Conservation (phyloP, 257 asterid genomes). For the Vinca minor region DNA sequence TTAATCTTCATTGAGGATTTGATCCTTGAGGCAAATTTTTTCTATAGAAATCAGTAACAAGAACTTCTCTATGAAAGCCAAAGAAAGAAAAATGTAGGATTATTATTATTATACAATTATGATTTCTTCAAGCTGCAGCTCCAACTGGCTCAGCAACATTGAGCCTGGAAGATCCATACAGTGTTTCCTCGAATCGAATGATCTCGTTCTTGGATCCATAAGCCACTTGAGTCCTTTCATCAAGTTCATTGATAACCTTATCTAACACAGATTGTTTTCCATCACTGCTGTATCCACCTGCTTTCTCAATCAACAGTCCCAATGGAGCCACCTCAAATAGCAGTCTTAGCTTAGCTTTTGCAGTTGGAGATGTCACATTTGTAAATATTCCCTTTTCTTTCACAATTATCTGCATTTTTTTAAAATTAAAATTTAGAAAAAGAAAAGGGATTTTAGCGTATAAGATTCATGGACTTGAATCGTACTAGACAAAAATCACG, state of each 20-base stretch:
- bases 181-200: constrained; percentile 68
- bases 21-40: neutral
- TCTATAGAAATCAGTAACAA: neutral
- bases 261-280: constrained; percentile 80
- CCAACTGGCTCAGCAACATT: constrained; percentile 61
- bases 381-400: constrained; percentile 95
- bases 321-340: constrained; percentile 94
- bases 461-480: neutral
- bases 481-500: neutral
- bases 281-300: constrained; percentile 92
- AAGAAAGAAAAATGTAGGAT: constrained; percentile 5
- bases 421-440: too few species aligned
- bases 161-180: constrained; percentile 86
- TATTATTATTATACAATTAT: neutral
- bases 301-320: constrained; percentile 90
- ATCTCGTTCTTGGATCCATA: constrained; percentile 90
- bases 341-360: constrained; percentile 89
- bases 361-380: constrained; percentile 71
- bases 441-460: too few species aligned
- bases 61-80: neutral
- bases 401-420: constrained; percentile 59
- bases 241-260: constrained; percentile 53
- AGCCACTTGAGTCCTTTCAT: constrained; percentile 93
- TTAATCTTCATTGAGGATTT: too few species aligned
- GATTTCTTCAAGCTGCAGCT: constrained; percentile 44